phyloP scores from a whole-genome alignment of 192 early-diverging fungal species.

The Geranomyces michiganensis region DNA sequence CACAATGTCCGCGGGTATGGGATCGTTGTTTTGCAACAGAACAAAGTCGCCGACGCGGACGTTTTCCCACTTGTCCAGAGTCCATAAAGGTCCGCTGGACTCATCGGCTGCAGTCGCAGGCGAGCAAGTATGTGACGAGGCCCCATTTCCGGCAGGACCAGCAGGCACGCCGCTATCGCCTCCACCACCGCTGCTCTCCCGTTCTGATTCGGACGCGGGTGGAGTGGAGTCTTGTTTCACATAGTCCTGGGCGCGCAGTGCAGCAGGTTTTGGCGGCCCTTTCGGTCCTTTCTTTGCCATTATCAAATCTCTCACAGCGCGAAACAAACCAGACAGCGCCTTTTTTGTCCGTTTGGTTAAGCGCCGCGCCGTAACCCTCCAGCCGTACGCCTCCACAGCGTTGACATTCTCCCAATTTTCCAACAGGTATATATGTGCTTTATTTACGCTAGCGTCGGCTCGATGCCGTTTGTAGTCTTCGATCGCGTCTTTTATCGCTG shows the following conservation, averaged over 20 bases:
- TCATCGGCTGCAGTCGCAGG: slow-evolving; percentile 2
- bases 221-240: neutral
- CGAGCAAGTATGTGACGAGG: neutral
- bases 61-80: slow-evolving; percentile 46
- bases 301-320: neutral
- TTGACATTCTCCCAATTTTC: slow-evolving; percentile 68
- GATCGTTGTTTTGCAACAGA: slow-evolving; percentile 77
- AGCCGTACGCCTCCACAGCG: slow-evolving; percentile 31
- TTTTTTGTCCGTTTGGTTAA: slow-evolving; percentile 9
- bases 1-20: slow-evolving; percentile 82
- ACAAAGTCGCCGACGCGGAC: slow-evolving; percentile 86
- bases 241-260: slow-evolving; percentile 21
- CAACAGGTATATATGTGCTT: slow-evolving; percentile 62
- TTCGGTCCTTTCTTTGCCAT: neutral
- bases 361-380: slow-evolving; percentile 9
- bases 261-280: slow-evolving; percentile 8
- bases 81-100: slow-evolving; percentile 36
- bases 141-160: neutral
- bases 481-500: slow-evolving; percentile 71
- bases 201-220: neutral
- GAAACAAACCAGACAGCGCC: neutral
- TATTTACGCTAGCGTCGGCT: slow-evolving; percentile 83
- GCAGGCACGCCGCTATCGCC: neutral
- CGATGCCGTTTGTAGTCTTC: slow-evolving; percentile 89
- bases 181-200: neutral